These are phyloP conservation scores for Zangia roseola DNA, from an alignment of 768 basidiomycete species.

Conservation along the genomic window DNA sequence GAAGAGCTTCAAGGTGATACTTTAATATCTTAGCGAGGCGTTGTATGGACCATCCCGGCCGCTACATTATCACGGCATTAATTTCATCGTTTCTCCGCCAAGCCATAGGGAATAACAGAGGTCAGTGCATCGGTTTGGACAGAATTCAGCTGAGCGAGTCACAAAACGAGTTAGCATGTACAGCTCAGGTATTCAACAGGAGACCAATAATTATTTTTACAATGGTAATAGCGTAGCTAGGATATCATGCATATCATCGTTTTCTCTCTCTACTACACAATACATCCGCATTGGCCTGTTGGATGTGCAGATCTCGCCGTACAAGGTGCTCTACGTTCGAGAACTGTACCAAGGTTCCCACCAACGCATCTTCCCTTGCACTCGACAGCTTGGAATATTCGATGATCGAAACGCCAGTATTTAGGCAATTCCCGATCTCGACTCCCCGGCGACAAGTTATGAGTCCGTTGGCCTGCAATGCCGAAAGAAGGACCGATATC, in stretches of 20 bases:
- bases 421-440: conserved; percentile 21
- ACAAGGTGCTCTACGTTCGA: conserved; percentile 56
- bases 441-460: conserved; percentile 35
- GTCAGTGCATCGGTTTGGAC: neutral
- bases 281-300: conserved; percentile 55
- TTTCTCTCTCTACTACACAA: conserved; percentile 8
- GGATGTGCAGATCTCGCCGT: conserved; percentile 23
- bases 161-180: neutral
- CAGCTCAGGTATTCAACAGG: too few species aligned
- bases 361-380: conserved; percentile 9
- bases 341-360: conserved; percentile 48
- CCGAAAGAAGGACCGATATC: conserved; percentile 52
- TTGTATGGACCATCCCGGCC: too few species aligned
- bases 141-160: neutral
- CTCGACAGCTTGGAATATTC: conserved; percentile 43
- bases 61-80: too few species aligned
- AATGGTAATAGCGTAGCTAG: neutral
- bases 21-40: conserved; percentile 30
- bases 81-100: neutral
- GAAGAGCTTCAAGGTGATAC: conserved; percentile 84
- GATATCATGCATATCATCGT: conserved; percentile 9
- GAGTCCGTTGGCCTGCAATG: conserved; percentile 42
- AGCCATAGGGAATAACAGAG: neutral
- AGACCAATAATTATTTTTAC: neutral
- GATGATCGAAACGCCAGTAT: conserved; percentile 50